Evolutionary conservation across 768 basidiomycete genomes (phyloP).

Genomic region (Leccinum uliginosum): DNA sequence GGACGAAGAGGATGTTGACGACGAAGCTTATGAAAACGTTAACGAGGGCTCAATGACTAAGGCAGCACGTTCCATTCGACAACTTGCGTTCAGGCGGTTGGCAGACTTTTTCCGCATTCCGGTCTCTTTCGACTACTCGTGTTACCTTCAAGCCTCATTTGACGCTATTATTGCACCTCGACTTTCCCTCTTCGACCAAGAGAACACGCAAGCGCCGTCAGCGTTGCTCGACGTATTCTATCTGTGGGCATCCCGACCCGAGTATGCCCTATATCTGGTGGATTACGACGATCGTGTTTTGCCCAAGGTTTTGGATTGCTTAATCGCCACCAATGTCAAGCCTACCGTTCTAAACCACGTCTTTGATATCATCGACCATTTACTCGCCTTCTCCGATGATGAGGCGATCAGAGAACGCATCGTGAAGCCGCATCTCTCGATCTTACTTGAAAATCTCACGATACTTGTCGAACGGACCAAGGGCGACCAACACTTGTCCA

Average conservation of each 20-base stretch:
- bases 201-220: not conserved
- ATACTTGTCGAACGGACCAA: slow-evolving; percentile 62
- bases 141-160: slow-evolving; percentile 68
- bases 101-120: slow-evolving; percentile 83
- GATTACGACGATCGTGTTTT: slow-evolving; percentile 64
- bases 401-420: slow-evolving; percentile 45
- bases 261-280: slow-evolving; percentile 61
- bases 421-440: slow-evolving; percentile 65
- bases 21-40: slow-evolving; percentile 33
- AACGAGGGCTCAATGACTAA: slow-evolving; percentile 29
- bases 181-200: slow-evolving; percentile 38
- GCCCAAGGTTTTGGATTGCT: slow-evolving; percentile 76
- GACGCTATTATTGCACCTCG: slow-evolving; percentile 77
- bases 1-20: slow-evolving; percentile 45
- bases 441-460: slow-evolving; percentile 69
- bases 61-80: slow-evolving; percentile 62
- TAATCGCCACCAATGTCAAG: slow-evolving; percentile 82
- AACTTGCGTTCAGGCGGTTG: slow-evolving; percentile 80
- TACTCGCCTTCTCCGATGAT: slow-evolving; percentile 57
- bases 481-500: slow-evolving; percentile 44
- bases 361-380: slow-evolving; percentile 77
- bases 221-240: slow-evolving; percentile 25
- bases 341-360: slow-evolving; percentile 57
- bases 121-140: slow-evolving; percentile 67
- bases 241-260: slow-evolving; percentile 60